Percentiles rank a stretch among this genome's conserved stretches.
Evolutionary conservation across 371 early-diverging fungal genomes (phyloP).

Genomic region (Mucor ambiguus): DNA sequence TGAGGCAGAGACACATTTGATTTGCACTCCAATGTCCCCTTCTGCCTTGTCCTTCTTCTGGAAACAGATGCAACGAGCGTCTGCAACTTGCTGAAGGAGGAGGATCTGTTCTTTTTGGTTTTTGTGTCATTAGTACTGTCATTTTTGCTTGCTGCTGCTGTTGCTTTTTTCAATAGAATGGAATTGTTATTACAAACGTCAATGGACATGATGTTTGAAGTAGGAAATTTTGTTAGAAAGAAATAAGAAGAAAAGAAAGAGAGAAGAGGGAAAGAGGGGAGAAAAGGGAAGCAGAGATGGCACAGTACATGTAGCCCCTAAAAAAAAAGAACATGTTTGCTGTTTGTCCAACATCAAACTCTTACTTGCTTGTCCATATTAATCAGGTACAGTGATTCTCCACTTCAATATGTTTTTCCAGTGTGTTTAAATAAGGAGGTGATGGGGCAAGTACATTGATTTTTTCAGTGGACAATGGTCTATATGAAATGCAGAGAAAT

Average conservation of each 20-base stretch:
- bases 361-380: neutral
- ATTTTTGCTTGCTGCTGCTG: neutral
- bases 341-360: conserved; percentile 4
- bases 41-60: conserved; percentile 7
- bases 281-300: conserved; percentile 2
- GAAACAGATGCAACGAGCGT: conserved; percentile 19
- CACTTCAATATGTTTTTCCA: neutral
- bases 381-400: neutral
- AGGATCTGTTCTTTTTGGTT: conserved; percentile 8
- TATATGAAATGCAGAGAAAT: no score
- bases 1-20: neutral
- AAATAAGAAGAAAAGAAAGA: neutral
- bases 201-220: conserved; percentile 5
- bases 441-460: no score
- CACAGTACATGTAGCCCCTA: neutral
- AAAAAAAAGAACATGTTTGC: conserved; percentile 1
- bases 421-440: no score
- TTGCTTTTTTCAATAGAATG: conserved; percentile 10
- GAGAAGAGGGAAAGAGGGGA: neutral
- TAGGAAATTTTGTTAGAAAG: neutral
- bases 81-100: conserved; percentile 14
- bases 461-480: no score
- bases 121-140: conserved; percentile 4
- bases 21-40: neutral
- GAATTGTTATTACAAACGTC: conserved; percentile 7